A percentile compares a stretch with the other conserved stretches of the same genome.
Conservation (phyloP, 352 stramenopile species). For the Pythium rishiriense region DNA sequence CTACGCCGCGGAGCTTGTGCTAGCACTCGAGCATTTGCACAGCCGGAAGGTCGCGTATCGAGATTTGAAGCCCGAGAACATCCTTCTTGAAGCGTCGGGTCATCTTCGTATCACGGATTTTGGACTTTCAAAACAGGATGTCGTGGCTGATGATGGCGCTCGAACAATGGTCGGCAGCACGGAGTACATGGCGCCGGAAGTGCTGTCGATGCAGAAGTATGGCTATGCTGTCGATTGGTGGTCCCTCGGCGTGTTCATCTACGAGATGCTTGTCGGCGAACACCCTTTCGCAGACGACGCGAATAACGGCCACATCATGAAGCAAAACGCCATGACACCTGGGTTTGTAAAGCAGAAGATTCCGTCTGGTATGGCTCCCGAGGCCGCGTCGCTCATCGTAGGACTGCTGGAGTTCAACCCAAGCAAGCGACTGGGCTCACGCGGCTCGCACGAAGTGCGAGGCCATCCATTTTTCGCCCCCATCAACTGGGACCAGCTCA, state of each 20-base stretch:
- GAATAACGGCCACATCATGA: constrained; percentile 68
- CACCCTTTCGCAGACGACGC: constrained; percentile 89
- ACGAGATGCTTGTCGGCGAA: constrained; percentile 89
- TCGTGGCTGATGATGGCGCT: constrained; percentile 67
- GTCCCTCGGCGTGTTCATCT: constrained; percentile 89
- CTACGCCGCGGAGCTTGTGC: constrained; percentile 96
- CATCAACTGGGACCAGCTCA: constrained; percentile 82
- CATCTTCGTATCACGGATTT: constrained; percentile 99
- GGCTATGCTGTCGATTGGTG: constrained; percentile 92
- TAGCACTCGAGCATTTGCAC: constrained; percentile 96
- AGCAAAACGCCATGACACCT: constrained; percentile 88
- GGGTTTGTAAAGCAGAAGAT: constrained; percentile 60
- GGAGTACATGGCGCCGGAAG: constrained; percentile 91
- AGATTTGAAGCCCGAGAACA: constrained; percentile 98
- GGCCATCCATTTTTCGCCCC: constrained; percentile 84
- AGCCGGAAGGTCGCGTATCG: constrained; percentile 94
- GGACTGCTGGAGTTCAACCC: constrained; percentile 80
- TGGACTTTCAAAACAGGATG: constrained; percentile 77
- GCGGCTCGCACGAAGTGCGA: constrained; percentile 68
- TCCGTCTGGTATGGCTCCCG: constrained; percentile 62
- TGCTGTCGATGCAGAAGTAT: constrained; percentile 72
- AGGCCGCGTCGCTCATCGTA: constrained; percentile 70
- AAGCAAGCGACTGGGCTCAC: constrained; percentile 56
- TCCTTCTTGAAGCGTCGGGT: constrained; percentile 81
- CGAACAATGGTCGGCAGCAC: constrained; percentile 79